These are phyloP conservation scores for Plantago elongata DNA, from an alignment of 257 asterid genomes.

Conservation along the genomic window DNA sequence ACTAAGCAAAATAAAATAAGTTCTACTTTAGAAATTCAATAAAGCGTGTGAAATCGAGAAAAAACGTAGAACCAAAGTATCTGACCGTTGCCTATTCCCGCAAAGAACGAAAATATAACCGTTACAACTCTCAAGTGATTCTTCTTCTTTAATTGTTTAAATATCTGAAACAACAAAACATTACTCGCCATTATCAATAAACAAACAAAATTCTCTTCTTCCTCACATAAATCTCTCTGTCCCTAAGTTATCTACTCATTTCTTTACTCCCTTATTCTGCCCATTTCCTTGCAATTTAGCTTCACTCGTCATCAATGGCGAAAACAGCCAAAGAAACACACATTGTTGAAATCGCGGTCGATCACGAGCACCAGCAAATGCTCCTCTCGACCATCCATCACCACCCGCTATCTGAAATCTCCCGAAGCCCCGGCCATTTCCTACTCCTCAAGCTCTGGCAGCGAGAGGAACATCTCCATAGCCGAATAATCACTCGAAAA, in stretches of 20 bases:
- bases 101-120: slow-evolving; percentile 45
- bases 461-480: slow-evolving; percentile 60
- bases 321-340: slow-evolving; percentile 48
- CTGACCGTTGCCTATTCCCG: slow-evolving; percentile 32
- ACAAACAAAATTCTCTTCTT: slow-evolving; percentile 15
- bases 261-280: background rate
- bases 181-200: slow-evolving; percentile 19
- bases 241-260: background rate
- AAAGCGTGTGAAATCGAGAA: background rate
- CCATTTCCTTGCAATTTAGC: background rate
- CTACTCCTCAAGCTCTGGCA: slow-evolving; percentile 96
- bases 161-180: slow-evolving; percentile 28
- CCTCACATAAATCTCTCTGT: background rate
- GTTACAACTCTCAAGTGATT: slow-evolving; percentile 33
- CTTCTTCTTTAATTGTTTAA: slow-evolving; percentile 32
- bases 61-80: slow-evolving; percentile 12
- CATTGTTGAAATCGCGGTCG: slow-evolving; percentile 66
- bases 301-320: slow-evolving; percentile 35
- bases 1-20: too few species aligned
- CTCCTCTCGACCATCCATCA: slow-evolving; percentile 38
- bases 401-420: slow-evolving; percentile 86
- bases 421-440: slow-evolving; percentile 87
- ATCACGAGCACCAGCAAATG: slow-evolving; percentile 57
- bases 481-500: slow-evolving; percentile 49
- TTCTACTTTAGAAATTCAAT: background rate